Evolutionary conservation across 2,329 filamentous ascomycete species (phyloP).

Genomic region (Stenocarpella maydis): DNA sequence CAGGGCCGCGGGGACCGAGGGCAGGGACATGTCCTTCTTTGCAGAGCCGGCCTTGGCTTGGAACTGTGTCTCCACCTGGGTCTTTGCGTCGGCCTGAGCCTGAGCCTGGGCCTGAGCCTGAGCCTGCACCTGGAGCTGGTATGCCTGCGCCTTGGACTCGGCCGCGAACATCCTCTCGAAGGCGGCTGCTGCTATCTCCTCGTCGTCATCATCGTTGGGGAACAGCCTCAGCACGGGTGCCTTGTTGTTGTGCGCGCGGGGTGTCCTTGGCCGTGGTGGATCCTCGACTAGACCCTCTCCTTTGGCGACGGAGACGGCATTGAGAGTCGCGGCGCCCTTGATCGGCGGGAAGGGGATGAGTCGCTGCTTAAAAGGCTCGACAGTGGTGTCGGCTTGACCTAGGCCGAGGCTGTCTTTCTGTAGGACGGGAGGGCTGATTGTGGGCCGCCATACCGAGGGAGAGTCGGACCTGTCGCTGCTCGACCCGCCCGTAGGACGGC

Average conservation of each 20-base stretch:
- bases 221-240: slow-evolving; percentile 27
- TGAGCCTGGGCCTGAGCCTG: background rate
- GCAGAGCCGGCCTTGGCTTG: background rate
- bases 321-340: slow-evolving; percentile 3
- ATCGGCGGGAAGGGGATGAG: slow-evolving; percentile 33
- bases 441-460: slow-evolving; percentile 33
- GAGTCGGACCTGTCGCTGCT: slow-evolving; percentile 35
- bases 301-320: background rate
- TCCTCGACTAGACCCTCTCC: background rate
- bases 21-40: slow-evolving; percentile 11
- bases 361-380: slow-evolving; percentile 31
- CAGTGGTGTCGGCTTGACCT: background rate
- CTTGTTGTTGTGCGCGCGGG: slow-evolving; percentile 16
- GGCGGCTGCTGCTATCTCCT: slow-evolving; percentile 32
- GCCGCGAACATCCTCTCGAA: slow-evolving; percentile 33
- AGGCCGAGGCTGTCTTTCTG: slow-evolving; percentile 34
- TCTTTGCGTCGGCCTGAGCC: slow-evolving; percentile 12
- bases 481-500: slow-evolving; percentile 29
- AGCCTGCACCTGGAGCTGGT: slow-evolving; percentile 21
- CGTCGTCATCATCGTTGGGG: slow-evolving; percentile 32
- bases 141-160: slow-evolving; percentile 30
- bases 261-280: slow-evolving; percentile 28
- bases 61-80: slow-evolving; percentile 10
- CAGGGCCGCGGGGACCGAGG: slow-evolving; percentile 21
- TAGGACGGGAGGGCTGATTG: slow-evolving; percentile 34